Conservation (phyloP, 495 filamentous ascomycete species). For the Aspergillus asperescens region DNA sequence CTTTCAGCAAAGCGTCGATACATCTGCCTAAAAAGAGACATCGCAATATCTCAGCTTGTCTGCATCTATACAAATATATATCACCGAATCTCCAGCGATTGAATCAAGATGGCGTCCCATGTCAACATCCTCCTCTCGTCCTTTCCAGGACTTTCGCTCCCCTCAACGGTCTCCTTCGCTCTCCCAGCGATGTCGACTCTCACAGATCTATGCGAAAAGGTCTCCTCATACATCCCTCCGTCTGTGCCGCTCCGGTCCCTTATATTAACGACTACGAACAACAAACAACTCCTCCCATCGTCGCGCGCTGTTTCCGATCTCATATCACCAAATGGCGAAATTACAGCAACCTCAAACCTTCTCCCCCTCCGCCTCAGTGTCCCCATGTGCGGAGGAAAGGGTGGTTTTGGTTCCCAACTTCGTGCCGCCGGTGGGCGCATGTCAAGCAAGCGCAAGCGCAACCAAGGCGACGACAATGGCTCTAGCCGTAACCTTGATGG, state of each 20-base stretch:
- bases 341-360: conserved; percentile 56
- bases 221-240: conserved; percentile 60
- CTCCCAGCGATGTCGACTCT: conserved; percentile 61
- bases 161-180: conserved; percentile 67
- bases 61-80: background rate
- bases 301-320: conserved; percentile 31
- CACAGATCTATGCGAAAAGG: conserved; percentile 56
- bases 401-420: conserved; percentile 94
- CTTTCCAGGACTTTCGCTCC: conserved; percentile 76
- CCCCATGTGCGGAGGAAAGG: conserved; percentile 82
- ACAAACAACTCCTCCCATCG: conserved; percentile 55
- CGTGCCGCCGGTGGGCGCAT: conserved; percentile 96
- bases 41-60: background rate
- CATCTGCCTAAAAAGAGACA: background rate
- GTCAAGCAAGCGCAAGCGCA: conserved; percentile 85
- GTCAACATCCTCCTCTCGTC: conserved; percentile 80
- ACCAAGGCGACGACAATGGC: conserved; percentile 75
- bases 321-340: conserved; percentile 20
- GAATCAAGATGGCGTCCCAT: conserved; percentile 37
- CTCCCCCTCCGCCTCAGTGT: conserved; percentile 74
- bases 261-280: conserved; percentile 76
- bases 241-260: conserved; percentile 47
- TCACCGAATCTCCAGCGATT: background rate
- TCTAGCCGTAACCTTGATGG: conserved; percentile 93
- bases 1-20: too few species aligned